Percentiles rank a stretch among this genome's conserved stretches.
Conservation (phyloP, 2,329 filamentous ascomycete genomes). For the Colletotrichum neosansevieriae region DNA sequence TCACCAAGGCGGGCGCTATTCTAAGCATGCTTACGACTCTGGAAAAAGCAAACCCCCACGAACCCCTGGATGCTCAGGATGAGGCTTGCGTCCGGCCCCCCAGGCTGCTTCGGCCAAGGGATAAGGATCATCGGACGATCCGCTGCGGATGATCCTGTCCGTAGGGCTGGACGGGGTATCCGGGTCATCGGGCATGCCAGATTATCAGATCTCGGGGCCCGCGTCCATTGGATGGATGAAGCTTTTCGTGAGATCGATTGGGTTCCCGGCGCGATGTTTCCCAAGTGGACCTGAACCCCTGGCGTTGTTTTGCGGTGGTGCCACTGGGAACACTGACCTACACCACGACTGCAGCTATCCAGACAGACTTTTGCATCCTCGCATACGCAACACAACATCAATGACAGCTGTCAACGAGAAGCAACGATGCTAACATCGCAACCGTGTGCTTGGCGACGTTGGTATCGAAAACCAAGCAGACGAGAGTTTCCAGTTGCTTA, state of each 20-base stretch:
- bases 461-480: not conserved
- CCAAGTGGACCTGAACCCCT: not conserved
- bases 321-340: not conserved
- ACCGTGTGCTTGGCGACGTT: not conserved
- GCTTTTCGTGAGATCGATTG: slow-evolving; percentile 21
- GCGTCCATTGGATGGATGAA: slow-evolving; percentile 36
- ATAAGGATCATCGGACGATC: slow-evolving; percentile 37
- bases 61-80: too few relatives aligned
- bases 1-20: too few relatives aligned
- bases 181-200: slow-evolving; percentile 22
- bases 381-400: not conserved
- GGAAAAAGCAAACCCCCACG: too few relatives aligned
- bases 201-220: slow-evolving; percentile 36
- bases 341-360: not conserved
- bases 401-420: not conserved
- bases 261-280: slow-evolving; percentile 27
- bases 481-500: not conserved
- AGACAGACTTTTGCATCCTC: slow-evolving; percentile 1
- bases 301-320: not conserved
- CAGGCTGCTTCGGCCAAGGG: not conserved
- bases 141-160: slow-evolving; percentile 22
- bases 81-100: slow-evolving; percentile 3
- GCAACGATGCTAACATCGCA: not conserved
- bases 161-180: slow-evolving; percentile 31
- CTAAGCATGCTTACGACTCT: too few relatives aligned